Conservation (phyloP, 345 rosid species). For the Kandelia obovata region DNA sequence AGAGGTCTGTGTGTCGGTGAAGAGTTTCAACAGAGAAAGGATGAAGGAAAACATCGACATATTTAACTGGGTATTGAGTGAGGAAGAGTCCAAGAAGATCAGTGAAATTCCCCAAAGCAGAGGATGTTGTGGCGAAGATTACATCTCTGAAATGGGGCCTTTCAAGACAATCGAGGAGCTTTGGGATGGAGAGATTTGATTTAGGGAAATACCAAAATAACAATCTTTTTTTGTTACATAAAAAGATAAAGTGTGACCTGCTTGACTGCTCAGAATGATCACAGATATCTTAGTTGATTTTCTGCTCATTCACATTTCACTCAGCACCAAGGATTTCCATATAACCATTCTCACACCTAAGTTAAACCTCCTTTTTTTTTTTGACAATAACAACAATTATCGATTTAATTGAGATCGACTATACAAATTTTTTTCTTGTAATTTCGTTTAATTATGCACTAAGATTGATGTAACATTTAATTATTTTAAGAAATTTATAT, state of each 20-base stretch:
- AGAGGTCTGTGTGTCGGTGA: constrained; percentile 46
- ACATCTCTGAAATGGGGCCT: constrained; percentile 35
- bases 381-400: no score
- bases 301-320: no score
- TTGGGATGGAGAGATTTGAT: constrained; percentile 47
- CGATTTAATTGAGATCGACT: no score
- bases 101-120: constrained; percentile 48
- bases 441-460: no score
- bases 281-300: no score
- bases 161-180: constrained; percentile 35
- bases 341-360: no score
- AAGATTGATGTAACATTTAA: no score
- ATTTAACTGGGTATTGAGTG: constrained; percentile 50
- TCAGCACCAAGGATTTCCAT: no score
- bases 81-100: constrained; percentile 43
- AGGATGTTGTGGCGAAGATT: constrained; percentile 26
- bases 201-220: background rate
- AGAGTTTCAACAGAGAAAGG: constrained; percentile 56
- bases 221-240: background rate
- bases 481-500: no score
- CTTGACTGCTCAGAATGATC: no score
- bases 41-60: constrained; percentile 54
- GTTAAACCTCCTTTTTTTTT: no score
- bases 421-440: no score
- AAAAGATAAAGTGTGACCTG: background rate